phyloP scores from a whole-genome alignment of 305 asterid species.

The Stenogyne calaminthoides region DNA sequence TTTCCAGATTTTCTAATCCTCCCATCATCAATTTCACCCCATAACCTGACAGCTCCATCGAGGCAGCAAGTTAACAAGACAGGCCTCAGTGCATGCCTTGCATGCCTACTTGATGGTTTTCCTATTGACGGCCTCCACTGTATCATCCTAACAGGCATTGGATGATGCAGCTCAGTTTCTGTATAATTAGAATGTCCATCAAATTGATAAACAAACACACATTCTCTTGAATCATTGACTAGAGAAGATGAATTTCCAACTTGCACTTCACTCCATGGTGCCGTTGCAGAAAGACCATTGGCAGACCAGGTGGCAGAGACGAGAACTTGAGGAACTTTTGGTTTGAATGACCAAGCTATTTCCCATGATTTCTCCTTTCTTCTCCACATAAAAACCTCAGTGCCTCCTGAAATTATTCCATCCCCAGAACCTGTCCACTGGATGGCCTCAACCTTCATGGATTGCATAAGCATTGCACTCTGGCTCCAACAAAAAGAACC shows the following conservation, averaged over 20 bases:
- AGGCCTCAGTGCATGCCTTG: conserved; percentile 48
- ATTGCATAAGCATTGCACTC: conserved; percentile 74
- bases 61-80: conserved; percentile 83
- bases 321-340: conserved; percentile 72
- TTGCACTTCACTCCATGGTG: conserved; percentile 53
- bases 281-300: conserved; percentile 79
- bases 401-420: conserved; percentile 85
- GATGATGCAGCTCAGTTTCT: conserved; percentile 73
- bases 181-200: conserved; percentile 45
- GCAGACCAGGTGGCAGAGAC: conserved; percentile 81
- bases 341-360: conserved; percentile 85
- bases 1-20: conserved; percentile 68
- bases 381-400: conserved; percentile 85
- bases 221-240: conserved; percentile 44
- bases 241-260: conserved; percentile 41
- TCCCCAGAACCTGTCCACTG: conserved; percentile 97
- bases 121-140: conserved; percentile 93
- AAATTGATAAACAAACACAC: conserved; percentile 67
- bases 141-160: conserved; percentile 76
- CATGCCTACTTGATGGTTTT: conserved; percentile 54
- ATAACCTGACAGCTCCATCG: conserved; percentile 91
- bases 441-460: conserved; percentile 76
- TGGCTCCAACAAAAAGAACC: conserved; percentile 99
- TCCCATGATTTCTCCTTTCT: conserved; percentile 78
- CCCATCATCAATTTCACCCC: conserved; percentile 94